Conservation (phyloP, 768 basidiomycete species). For the Termitomyces sp. region DNA sequence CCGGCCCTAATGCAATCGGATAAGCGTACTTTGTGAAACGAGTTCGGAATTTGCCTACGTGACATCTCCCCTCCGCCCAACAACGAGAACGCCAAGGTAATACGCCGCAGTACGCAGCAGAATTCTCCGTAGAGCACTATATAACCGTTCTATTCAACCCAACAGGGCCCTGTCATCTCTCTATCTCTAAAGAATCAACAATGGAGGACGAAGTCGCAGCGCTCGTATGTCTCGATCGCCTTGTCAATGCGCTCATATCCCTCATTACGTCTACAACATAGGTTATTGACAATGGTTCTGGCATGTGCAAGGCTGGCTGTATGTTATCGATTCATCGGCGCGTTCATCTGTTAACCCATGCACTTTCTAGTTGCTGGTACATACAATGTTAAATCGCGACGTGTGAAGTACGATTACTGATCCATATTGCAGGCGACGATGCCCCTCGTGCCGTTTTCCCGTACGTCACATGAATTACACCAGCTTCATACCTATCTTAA, state of each 20-base stretch:
- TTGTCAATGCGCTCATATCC: not conserved
- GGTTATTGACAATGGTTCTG: conserved; percentile 94
- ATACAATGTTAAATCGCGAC: not conserved
- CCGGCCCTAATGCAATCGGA: conserved; percentile 32
- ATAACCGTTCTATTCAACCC: conserved; percentile 9
- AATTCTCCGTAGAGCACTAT: conserved; percentile 11
- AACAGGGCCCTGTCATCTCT: conserved; percentile 12
- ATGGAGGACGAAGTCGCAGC: conserved; percentile 48
- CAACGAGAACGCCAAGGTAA: conserved; percentile 17
- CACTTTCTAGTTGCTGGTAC: conserved; percentile 57
- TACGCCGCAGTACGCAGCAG: conserved; percentile 19
- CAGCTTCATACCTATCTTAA: not conserved
- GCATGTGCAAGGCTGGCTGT: conserved; percentile 99
- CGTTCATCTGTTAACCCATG: conserved; percentile 13
- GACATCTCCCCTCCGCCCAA: conserved; percentile 22
- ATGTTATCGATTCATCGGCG: conserved; percentile 30
- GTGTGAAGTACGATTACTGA: conserved; percentile 1
- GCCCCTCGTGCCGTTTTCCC: conserved; percentile 92
- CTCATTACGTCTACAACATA: conserved; percentile 19
- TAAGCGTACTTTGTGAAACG: conserved; percentile 19
- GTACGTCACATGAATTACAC: conserved; percentile 41
- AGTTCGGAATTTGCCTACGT: conserved; percentile 13
- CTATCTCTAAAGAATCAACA: conserved; percentile 27
- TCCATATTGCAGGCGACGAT: conserved; percentile 65
- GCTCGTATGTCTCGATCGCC: conserved; percentile 34